Evolutionary conservation across 1,284 basidiomycete genomes (phyloP).

Genomic region (Rhodotorula glutinis): DNA sequence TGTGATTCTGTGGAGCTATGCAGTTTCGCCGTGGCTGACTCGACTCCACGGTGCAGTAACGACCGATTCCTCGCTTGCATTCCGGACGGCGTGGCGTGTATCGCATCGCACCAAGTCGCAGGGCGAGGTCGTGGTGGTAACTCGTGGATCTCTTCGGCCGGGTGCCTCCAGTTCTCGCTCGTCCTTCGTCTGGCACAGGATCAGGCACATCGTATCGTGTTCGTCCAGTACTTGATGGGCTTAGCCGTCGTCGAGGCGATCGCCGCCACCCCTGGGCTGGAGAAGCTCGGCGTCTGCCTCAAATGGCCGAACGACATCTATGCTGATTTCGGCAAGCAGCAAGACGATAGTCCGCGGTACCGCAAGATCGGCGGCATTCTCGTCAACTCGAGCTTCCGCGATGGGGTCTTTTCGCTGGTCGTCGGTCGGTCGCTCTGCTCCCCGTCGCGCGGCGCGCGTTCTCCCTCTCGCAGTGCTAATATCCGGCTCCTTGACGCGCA

Average conservation of each 20-base stretch:
- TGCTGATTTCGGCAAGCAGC: slow-evolving; percentile 55
- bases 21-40: too few relatives aligned
- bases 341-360: slow-evolving; percentile 38
- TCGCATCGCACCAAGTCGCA: slow-evolving; percentile 82
- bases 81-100: slow-evolving; percentile 70
- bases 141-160: slow-evolving; percentile 86
- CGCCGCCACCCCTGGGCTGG: slow-evolving; percentile 46
- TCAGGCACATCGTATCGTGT: slow-evolving; percentile 71
- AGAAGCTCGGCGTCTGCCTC: slow-evolving; percentile 62
- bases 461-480: too few relatives aligned
- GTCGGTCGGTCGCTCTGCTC: slow-evolving; percentile 62
- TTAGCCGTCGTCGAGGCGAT: slow-evolving; percentile 86
- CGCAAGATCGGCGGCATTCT: slow-evolving; percentile 86
- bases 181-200: slow-evolving; percentile 62
- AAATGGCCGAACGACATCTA: slow-evolving; percentile 99
- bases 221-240: slow-evolving; percentile 91
- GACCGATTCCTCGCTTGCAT: slow-evolving; percentile 65
- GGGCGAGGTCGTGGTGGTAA: slow-evolving; percentile 88
- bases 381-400: slow-evolving; percentile 79
- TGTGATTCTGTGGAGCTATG: too few relatives aligned
- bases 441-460: too few relatives aligned
- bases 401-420: slow-evolving; percentile 69
- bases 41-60: too few relatives aligned
- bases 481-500: background rate
- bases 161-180: slow-evolving; percentile 83